Percentiles rank a stretch among this genome's conserved stretches.
Evolutionary conservation across 352 stramenopile genomes (phyloP).

Genomic region (Phytophthora pseudosyringae): DNA sequence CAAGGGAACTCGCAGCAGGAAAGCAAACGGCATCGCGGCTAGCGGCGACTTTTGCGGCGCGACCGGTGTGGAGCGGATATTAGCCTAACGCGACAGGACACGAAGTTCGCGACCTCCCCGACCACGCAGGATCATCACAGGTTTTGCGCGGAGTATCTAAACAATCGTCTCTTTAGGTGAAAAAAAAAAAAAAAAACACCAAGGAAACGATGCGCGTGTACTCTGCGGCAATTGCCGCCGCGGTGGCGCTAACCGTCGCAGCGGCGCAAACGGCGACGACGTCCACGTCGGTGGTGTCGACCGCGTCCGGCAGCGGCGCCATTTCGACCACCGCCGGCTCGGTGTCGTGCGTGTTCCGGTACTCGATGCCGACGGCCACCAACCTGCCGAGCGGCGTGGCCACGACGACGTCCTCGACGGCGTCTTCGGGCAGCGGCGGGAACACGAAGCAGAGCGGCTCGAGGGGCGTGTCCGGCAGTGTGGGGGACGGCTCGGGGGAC

Average conservation of each 20-base stretch:
- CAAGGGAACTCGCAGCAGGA: conserved; percentile 22
- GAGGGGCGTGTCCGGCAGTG: conserved; percentile 23
- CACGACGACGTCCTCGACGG: conserved; percentile 20
- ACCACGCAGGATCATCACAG: conserved; percentile 10
- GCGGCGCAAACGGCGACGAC: conserved; percentile 45
- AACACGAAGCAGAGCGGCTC: conserved; percentile 10
- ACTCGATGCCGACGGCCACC: conserved; percentile 58
- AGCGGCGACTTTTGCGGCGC: conserved; percentile 5
- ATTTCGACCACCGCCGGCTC: conserved; percentile 22
- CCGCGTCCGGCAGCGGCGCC: conserved; percentile 46
- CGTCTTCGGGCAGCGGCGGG: conserved; percentile 30
- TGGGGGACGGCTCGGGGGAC: conserved; percentile 27
- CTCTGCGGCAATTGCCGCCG: conserved; percentile 17
- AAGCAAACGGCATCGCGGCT: not conserved
- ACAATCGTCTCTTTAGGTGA: conserved; percentile 20
- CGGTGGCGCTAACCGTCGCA: conserved; percentile 29
- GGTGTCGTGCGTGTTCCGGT: conserved; percentile 61
- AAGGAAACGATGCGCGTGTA: conserved; percentile 30
- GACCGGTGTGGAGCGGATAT: conserved; percentile 7
- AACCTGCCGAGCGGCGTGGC: conserved; percentile 48
- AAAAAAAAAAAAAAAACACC: conserved; percentile 4
- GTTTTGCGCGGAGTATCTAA: conserved; percentile 12
- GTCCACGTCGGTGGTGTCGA: conserved; percentile 22
- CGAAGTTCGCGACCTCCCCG: not conserved
- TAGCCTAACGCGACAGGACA: conserved; percentile 29